These are phyloP conservation scores for Wickerhamiella lipophila DNA, from an alignment of 805 yeast genomes.

Conservation along the genomic window DNA sequence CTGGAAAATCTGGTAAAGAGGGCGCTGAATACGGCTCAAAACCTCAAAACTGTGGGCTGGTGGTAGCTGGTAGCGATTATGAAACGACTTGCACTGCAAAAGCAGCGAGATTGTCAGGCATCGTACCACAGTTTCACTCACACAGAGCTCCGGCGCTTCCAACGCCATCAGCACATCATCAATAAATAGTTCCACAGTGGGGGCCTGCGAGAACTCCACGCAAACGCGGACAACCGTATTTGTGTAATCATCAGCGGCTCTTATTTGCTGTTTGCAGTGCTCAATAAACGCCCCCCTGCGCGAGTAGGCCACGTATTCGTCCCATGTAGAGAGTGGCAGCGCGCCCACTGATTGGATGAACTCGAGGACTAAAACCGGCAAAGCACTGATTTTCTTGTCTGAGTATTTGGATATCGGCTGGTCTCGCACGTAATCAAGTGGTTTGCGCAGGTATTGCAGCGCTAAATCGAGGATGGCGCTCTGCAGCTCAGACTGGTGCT, in stretches of 20 bases:
- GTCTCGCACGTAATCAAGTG: constrained; percentile 3
- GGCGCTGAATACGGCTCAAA: constrained; percentile 6
- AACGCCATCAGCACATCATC: constrained; percentile 12
- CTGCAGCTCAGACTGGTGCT: background rate
- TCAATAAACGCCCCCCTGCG: background rate
- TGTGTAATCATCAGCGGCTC: background rate
- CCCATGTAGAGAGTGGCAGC: background rate
- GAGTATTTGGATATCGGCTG: constrained; percentile 7
- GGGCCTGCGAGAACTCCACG: background rate
- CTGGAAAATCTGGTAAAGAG: background rate
- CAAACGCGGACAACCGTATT: background rate
- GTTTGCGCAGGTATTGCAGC: constrained; percentile 6
- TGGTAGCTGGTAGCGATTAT: background rate
- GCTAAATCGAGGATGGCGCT: background rate
- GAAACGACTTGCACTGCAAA: background rate
- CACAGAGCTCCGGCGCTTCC: constrained; percentile 12
- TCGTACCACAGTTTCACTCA: constrained; percentile 8
- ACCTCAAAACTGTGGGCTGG: constrained; percentile 9
- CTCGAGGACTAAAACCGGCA: background rate
- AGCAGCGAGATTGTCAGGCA: constrained; percentile 8
- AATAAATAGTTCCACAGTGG: background rate
- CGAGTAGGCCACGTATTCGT: constrained; percentile 9
- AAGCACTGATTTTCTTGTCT: background rate
- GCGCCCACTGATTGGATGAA: constrained; percentile 9
- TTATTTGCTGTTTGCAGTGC: background rate